Evolutionary conservation across 176 grass and related monocot species (phyloP).

Genomic region (Oropetium thomaeum): DNA sequence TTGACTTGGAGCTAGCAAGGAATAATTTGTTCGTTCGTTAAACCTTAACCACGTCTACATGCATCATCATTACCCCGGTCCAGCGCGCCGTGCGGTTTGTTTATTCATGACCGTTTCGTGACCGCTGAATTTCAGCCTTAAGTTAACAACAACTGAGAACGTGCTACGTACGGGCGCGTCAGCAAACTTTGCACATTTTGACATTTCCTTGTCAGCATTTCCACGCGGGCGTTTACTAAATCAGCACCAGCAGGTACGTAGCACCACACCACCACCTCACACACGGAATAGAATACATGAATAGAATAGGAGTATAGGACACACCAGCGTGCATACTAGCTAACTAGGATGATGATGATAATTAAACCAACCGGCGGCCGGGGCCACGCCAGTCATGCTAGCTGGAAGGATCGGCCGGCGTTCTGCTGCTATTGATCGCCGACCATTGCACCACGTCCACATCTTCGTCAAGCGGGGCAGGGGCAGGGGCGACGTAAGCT

Average conservation of each 20-base stretch:
- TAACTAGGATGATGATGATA: too few species aligned
- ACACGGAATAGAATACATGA: background rate
- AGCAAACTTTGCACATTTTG: conserved; percentile 34
- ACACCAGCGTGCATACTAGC: too few species aligned
- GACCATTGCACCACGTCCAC: conserved; percentile 44
- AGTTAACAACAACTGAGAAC: background rate
- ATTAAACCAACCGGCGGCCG: background rate
- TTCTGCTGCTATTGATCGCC: conserved; percentile 24
- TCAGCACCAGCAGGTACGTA: background rate
- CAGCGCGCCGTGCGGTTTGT: background rate
- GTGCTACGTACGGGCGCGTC: conserved; percentile 1
- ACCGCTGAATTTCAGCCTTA: background rate
- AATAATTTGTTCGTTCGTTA: too few species aligned
- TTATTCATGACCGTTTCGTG: background rate
- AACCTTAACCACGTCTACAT: too few species aligned
- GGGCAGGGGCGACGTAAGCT: background rate
- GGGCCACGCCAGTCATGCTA: too few species aligned
- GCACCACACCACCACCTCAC: background rate
- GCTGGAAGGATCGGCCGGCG: conserved; percentile 27
- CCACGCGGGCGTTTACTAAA: conserved; percentile 26
- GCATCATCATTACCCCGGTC: background rate
- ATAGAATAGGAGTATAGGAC: too few species aligned
- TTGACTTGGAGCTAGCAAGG: too few species aligned
- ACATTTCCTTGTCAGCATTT: conserved; percentile 17
- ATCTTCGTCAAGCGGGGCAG: conserved; percentile 17